Evolutionary conservation across 306 rosid genomes (phyloP), one percentile per base, ranked within the genome.

Genomic region (Cyamopsis tetragonoloba): DNA sequence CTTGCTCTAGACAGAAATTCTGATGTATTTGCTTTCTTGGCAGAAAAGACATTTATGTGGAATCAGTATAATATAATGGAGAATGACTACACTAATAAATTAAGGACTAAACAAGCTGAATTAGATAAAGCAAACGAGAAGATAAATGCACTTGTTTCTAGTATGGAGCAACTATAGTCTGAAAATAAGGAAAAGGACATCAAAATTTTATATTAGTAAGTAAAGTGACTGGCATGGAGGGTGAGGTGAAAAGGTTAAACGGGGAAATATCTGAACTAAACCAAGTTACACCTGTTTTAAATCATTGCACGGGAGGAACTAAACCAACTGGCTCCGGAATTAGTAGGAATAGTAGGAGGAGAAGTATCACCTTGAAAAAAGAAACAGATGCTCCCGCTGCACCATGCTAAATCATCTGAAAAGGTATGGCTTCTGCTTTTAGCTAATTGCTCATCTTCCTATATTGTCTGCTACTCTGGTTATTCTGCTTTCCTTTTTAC

Each of bases 31-130:
- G 83, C 92, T 23, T 82, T 92, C 15, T 48, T 85, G 83, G 76
- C 87, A 4, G 95, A 89, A 85, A 89, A 92, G 80, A 69, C 73
- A n/a, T 92, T 92, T 42, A 87, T 84, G 27, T 87, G 96, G 98
- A 89, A 92, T 66, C 98, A 87, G 22, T 89, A 79, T 74, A 78
- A 74, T 13, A 62, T 81, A 66, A 73, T 85, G 96, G 98, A 92
- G 64, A 76, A 61, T 0, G 84, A 87, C 19, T 85, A 66, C 50
- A 10, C 24, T 3, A 19, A 62, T 43, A 92, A 87, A 72, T 77
- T 89, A 71, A 81, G 65, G 79, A 77, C 67, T 19, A 83, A 78
- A 60, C 55, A 65, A 60, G 62, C 76, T 42, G 95, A 95, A 74
- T 80, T 86, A 13, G 85, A 81, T 27, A 73, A 55, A 22, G 87